Base-by-base conservation (phyloP, 225 moss, liverwort and hornwort genomes). In the Climacium dendroides region DNA sequence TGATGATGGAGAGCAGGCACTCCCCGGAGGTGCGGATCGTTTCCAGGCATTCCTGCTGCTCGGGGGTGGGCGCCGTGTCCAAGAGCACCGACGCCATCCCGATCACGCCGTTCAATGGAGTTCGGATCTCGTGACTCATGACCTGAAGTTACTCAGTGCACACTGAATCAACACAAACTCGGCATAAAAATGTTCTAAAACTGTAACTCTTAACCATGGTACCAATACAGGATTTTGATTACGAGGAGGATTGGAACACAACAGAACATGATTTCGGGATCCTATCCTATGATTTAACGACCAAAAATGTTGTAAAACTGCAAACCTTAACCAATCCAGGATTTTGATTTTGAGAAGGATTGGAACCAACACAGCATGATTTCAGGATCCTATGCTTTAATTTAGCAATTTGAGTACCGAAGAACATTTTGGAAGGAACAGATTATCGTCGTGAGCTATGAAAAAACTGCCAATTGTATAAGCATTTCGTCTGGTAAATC, bases 41-140 rank as follows among this genome's bases (percentile, higher is more conserved):
- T 82, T 93, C 93, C 29, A 93, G 86, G 61, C 91, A 91, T 53
- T 93, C 91, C 85, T 93, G 89, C 78, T 93, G 93, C 79, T 93
- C 91, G 3, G 86, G 73, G 6, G 91, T 91, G 15, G 91, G 91
- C 35, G 86, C 87, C 24, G 93, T 91, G 65, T 91, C 91, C 66
- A 91, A 74, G 19, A 93, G 91, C 48, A 93, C 90, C 32, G 93
- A 90, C 67, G 93, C 91, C 93, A 93, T 93, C 55, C 93, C 93
- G 22, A 93, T 92, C 32, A 93, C 93, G 37, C 93, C 93, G 63
- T 90, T 92, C 78, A 93, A 74, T 23, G 93, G 93, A 3, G 91
- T 92, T n/a, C 93, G 69, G 10, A 93, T 91, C 87, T 93, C 93
- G 82, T 93, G 91, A 85, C 91, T 91, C 93, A 93, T 93, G 26